These are phyloP conservation scores for Leishmania major DNA, from an alignment of 208 protist species.

Conservation along the genomic window DNA sequence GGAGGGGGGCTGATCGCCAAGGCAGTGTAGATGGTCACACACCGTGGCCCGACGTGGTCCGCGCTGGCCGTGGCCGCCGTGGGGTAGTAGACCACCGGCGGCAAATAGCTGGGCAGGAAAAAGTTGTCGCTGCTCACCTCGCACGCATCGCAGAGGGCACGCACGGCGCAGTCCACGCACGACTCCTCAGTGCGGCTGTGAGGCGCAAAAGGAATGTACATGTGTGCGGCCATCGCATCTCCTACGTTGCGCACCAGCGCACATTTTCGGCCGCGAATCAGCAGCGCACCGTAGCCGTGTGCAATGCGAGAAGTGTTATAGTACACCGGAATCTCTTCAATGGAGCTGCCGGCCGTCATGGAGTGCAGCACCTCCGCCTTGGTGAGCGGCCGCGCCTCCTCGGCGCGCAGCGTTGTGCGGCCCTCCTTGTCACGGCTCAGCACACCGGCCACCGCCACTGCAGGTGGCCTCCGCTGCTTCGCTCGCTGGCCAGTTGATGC, in stretches of 20 bases:
- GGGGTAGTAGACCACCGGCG: constrained; percentile 68
- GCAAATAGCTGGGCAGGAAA: constrained; percentile 66
- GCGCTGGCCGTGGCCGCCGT: not conserved
- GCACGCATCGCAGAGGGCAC: constrained; percentile 72
- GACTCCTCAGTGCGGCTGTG: constrained; percentile 44
- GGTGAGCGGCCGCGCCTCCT: constrained; percentile 55
- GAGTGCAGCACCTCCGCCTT: constrained; percentile 57
- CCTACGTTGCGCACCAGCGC: constrained; percentile 53
- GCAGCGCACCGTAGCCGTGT: constrained; percentile 67
- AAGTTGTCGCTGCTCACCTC: constrained; percentile 89
- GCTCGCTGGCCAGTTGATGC: not conserved
- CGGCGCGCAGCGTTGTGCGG: constrained; percentile 44
- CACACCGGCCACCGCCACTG: constrained; percentile 36
- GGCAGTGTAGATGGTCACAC: constrained; percentile 64
- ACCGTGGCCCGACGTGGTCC: constrained; percentile 9
- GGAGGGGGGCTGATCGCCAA: constrained; percentile 67
- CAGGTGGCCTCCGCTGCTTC: constrained; percentile 23
- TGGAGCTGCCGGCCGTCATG: constrained; percentile 51
- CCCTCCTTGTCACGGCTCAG: constrained; percentile 50
- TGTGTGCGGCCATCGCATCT: not conserved
- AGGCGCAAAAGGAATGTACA: constrained; percentile 49
- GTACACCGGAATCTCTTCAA: constrained; percentile 46
- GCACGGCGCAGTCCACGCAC: constrained; percentile 65
- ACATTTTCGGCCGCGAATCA: constrained; percentile 86
- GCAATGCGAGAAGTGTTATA: constrained; percentile 68